Percentiles rank a stretch among this genome's conserved stretches.
These are phyloP conservation scores for Venturia carpophila DNA, from an alignment of 2,329 filamentous ascomycete genomes.

Conservation along the genomic window DNA sequence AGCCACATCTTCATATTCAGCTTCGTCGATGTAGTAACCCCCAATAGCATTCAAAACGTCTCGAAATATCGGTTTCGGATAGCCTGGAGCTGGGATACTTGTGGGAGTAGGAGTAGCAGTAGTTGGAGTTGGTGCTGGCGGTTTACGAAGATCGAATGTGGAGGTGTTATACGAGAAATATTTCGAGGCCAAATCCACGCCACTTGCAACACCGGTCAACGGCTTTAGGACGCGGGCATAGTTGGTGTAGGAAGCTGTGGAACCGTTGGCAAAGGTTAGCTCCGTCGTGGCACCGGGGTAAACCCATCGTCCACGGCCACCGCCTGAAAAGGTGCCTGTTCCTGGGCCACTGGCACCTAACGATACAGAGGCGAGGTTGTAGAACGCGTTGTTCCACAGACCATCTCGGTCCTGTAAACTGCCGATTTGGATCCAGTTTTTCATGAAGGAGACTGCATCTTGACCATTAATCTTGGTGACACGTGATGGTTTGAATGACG, in stretches of 20 bases:
- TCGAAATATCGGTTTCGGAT: conserved; percentile 35
- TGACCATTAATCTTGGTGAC: conserved; percentile 51
- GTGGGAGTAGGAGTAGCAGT: conserved; percentile 17
- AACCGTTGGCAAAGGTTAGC: conserved; percentile 41
- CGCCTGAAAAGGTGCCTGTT: conserved; percentile 39
- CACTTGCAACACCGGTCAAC: conserved; percentile 37
- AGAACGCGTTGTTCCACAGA: conserved; percentile 46
- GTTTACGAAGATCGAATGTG: not conserved
- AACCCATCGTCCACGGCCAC: conserved; percentile 35
- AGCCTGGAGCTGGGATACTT: conserved; percentile 32
- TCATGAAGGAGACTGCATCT: conserved; percentile 43
- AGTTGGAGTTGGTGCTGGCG: conserved; percentile 14
- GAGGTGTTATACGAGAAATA: conserved; percentile 23
- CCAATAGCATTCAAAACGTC: conserved; percentile 37
- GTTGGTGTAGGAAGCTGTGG: conserved; percentile 34
- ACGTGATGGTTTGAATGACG: conserved; percentile 39
- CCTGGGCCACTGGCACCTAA: conserved; percentile 34
- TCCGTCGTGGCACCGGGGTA: conserved; percentile 39
- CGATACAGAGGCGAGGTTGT: conserved; percentile 37
- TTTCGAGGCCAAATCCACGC: conserved; percentile 36
- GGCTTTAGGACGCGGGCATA: conserved; percentile 36
- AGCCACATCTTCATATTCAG: conserved; percentile 39
- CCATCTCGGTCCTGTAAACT: conserved; percentile 50
- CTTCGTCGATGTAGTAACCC: conserved; percentile 40
- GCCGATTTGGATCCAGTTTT: conserved; percentile 41